Base-by-base conservation (phyloP, 1,284 basidiomycete genomes). In the Ceratobasidium papillatum region DNA sequence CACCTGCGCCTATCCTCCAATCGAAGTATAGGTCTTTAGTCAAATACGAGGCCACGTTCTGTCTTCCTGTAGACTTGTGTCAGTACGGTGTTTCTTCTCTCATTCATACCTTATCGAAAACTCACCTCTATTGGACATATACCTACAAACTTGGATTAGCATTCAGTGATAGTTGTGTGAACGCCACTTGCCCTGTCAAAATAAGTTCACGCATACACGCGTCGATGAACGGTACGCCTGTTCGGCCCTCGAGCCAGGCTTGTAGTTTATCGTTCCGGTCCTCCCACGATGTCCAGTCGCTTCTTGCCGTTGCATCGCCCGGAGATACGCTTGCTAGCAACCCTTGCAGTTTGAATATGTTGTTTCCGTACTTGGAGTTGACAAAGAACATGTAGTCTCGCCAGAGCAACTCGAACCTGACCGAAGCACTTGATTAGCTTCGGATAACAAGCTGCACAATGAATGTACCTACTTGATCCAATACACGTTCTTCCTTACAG, bases 41-140 rank as follows among this genome's bases (percentile, higher is more conserved):
- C 49, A 88, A 77, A 82, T 86, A 88, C 71, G 84, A 86, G 2
- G 86, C 87, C 0, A 87, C 85, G 78, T 88, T 88, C 79, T 88
- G 87, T 30, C 87, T 81, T 2, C 86, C n/a, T n/a, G n/a, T n/a
- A n/a, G n/a, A n/a, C n/a, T n/a, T n/a, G n/a, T n/a, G n/a, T n/a
- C n/a, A n/a, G n/a, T n/a, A n/a, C n/a, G n/a, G n/a, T n/a, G n/a
- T n/a, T n/a, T n/a, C n/a, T n/a, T n/a, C n/a, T n/a, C n/a, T n/a
- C n/a, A n/a, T n/a, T n/a, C n/a, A n/a, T n/a, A n/a, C n/a, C n/a
- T n/a, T n/a, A n/a, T n/a, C n/a, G n/a, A n/a, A n/a, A n/a, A n/a
- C n/a, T n/a, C n/a, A n/a, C n/a, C 85, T 41, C 87, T 82, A 78
- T 88, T 88, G 74, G 83, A 84, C 84, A 86, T 87, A 79, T 86